Evolutionary conservation across 2,329 filamentous ascomycete species (phyloP).

Genomic region (Berkeleyomyces basicola): DNA sequence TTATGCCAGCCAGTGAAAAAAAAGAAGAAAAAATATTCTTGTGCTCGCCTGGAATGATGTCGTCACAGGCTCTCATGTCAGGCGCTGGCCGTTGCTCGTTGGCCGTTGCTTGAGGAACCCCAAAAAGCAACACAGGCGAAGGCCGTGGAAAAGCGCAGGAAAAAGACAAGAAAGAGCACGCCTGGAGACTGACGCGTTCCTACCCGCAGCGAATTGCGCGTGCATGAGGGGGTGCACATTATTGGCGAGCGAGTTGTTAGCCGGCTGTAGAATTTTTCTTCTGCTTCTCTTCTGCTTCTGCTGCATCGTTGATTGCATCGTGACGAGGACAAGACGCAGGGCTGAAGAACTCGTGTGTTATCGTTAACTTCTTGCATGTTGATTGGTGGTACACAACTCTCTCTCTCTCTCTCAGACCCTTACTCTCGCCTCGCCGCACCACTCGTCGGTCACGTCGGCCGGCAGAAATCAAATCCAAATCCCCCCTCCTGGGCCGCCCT

Average conservation of each 20-base stretch:
- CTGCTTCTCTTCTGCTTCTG: not conserved
- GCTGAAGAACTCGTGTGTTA: not conserved
- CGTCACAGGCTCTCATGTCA: not conserved
- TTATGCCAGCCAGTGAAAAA: no score
- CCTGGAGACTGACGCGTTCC: not conserved
- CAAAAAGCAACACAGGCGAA: not conserved
- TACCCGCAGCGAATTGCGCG: not conserved
- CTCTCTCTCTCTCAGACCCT: no score
- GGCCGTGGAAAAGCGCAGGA: not conserved
- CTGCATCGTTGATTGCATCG: not conserved
- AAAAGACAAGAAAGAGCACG: not conserved
- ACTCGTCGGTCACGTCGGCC: no score
- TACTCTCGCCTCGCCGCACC: no score
- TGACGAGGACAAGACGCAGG: not conserved
- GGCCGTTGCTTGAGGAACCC: not conserved
- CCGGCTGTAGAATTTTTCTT: not conserved
- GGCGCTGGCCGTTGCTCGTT: not conserved
- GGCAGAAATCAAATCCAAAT: no score
- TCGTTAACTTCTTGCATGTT: not conserved
- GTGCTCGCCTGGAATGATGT: not conserved
- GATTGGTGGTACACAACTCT: no score
- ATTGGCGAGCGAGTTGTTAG: no score
- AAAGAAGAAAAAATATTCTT: not conserved
- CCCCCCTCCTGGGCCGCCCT: no score
- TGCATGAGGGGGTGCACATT: not conserved